Evolutionary conservation across 2,329 filamentous ascomycete species (phyloP), one percentile per base, ranked within the genome.

Genomic region (Orbilia javanica): DNA sequence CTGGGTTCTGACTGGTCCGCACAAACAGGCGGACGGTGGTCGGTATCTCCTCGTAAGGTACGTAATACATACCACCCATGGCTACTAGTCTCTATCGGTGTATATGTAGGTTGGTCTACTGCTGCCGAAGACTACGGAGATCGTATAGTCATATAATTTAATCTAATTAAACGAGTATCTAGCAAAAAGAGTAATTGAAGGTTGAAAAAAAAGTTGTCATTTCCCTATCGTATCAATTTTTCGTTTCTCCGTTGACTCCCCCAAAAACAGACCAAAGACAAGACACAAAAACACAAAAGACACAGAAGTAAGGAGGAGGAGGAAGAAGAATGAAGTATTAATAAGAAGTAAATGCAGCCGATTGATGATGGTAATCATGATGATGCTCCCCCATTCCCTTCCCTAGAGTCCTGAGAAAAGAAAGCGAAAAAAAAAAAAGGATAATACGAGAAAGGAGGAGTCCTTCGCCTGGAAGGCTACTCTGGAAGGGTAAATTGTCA

Each of bases 341-440:
- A 11, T 31, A 29, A 53, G 27, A 53, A 29, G 31, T 53, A 31
- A 27, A 29, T 31, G 29, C 52, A 57, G 18, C 52, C 52, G 29
- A 18, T 29, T 57, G 52, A 57, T n/a, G n/a, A n/a, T n/a, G n/a
- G n/a, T n/a, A n/a, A n/a, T n/a, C n/a, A n/a, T n/a, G n/a, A n/a
- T n/a, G n/a, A n/a, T 57, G 52, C 52, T 18, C n/a, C 31, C n/a
- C 4, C 42, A 18, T 20, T 22, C n/a, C 52, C n/a, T 20, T 60
- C 55, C 55, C 34, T 60, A 60, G 55, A 60, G 55, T 60, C 55
- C 55, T 42, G 55, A 60, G 55, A 60, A 36, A 22, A n/a, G 18
- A 36, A 53, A 18, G n/a, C n/a, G n/a, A n/a, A 53, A 36, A 57
- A n/a, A 22, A 36, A 36, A 57, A 36, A 13, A 36, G 3, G 52